A percentile compares a stretch with the other conserved stretches of the same genome.
Conservation (phyloP, 2,329 filamentous ascomycete genomes). For the Leptographium galeiforme region DNA sequence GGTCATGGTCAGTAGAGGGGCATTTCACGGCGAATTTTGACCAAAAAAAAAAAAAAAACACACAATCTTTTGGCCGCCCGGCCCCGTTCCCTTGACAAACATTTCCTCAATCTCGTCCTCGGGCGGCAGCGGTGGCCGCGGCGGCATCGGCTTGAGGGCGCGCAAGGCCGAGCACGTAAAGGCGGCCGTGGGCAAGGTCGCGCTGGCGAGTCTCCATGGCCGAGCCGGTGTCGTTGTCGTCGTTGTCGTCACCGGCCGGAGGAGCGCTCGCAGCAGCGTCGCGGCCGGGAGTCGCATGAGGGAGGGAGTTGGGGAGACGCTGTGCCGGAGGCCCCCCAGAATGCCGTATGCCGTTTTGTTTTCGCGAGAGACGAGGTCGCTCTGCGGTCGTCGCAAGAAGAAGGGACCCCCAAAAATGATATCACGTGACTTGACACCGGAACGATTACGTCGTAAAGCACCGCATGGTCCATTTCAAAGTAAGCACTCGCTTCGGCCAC, state of each 20-base stretch:
- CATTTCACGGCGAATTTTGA: too few relatives aligned
- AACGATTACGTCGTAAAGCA: too few relatives aligned
- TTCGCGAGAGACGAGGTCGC: too few relatives aligned
- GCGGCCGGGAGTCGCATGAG: background rate
- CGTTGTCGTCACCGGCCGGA: background rate
- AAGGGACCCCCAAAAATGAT: background rate
- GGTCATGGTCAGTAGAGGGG: background rate
- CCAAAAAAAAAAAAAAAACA: too few relatives aligned
- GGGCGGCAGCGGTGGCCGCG: constrained; percentile 56
- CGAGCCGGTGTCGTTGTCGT: too few relatives aligned
- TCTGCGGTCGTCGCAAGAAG: background rate
- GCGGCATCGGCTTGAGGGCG: constrained; percentile 51
- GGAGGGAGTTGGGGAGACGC: too few relatives aligned
- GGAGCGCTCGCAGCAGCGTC: background rate
- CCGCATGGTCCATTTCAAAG: too few relatives aligned
- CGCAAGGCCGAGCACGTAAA: background rate
- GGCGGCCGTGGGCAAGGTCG: background rate
- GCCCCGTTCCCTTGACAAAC: constrained; percentile 83
- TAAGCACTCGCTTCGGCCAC: too few relatives aligned
- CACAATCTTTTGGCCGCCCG: constrained; percentile 92
- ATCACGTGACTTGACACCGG: too few relatives aligned
- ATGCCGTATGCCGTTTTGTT: too few relatives aligned
- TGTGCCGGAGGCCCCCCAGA: too few relatives aligned
- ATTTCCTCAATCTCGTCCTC: constrained; percentile 71
- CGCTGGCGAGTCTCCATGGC: background rate